Percentiles rank a stretch among this genome's conserved stretches.
phyloP scores from a whole-genome alignment of 768 basidiomycete genomes.

The Boletus sp. region DNA sequence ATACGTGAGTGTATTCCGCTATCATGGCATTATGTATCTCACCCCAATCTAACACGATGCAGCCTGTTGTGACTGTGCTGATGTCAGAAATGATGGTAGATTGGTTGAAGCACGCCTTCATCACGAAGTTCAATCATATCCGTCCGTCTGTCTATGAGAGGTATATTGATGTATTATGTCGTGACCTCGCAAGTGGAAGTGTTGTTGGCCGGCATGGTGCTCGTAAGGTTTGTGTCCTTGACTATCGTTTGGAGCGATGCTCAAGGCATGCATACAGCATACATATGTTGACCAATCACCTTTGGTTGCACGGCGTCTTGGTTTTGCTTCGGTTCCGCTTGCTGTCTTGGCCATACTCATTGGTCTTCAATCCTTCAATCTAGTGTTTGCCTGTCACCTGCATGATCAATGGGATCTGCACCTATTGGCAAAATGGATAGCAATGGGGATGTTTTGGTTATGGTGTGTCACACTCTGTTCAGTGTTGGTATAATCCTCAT shows the following conservation, averaged over 20 bases:
- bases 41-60: constrained; percentile 2
- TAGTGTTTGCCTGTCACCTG: constrained; percentile 54
- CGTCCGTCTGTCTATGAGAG: constrained; percentile 93
- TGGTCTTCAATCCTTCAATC: constrained; percentile 64
- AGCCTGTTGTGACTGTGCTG: constrained; percentile 93
- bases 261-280: constrained; percentile 48
- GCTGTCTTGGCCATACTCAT: constrained; percentile 80
- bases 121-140: constrained; percentile 99
- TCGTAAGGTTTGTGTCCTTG: constrained; percentile 54
- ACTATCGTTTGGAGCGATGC: background rate
- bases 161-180: constrained; percentile 93
- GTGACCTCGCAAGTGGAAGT: constrained; percentile 82
- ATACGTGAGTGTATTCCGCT: constrained; percentile 56
- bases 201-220: constrained; percentile 64
- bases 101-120: constrained; percentile 99
- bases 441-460: constrained; percentile 74
- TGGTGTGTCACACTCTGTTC: constrained; percentile 58
- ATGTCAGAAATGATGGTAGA: constrained; percentile 92
- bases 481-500: background rate
- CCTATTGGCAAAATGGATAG: constrained; percentile 56
- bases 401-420: constrained; percentile 40
- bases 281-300: constrained; percentile 95
- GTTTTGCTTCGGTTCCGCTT: constrained; percentile 90
- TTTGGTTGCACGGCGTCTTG: constrained; percentile 87
- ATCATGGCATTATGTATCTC: background rate